Evolutionary conservation across 768 basidiomycete species (phyloP).

Genomic region (Cytidiella melzeri): DNA sequence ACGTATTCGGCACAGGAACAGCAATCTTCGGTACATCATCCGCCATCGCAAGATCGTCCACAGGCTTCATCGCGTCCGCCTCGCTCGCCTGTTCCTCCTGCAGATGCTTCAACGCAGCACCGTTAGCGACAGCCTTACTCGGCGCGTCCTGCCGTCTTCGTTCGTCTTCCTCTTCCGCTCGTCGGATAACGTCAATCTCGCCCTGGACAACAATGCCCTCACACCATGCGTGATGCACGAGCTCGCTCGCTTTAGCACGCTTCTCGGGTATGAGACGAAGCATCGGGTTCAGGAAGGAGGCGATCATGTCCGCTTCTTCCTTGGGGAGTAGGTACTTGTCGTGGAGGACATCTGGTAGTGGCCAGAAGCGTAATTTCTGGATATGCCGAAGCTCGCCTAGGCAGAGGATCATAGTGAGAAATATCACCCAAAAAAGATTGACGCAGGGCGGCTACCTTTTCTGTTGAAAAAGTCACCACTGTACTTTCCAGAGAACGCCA

Average conservation of each 20-base stretch:
- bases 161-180: slow-evolving; percentile 52
- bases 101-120: slow-evolving; percentile 1
- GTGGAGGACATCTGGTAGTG: slow-evolving; percentile 70
- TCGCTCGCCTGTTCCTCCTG: slow-evolving; percentile 41
- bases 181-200: slow-evolving; percentile 75
- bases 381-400: slow-evolving; percentile 87
- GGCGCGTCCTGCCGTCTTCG: slow-evolving; percentile 28
- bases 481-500: slow-evolving; percentile 91
- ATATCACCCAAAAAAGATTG: not conserved
- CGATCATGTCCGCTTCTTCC: slow-evolving; percentile 73
- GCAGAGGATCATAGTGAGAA: not conserved
- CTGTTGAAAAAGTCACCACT: slow-evolving; percentile 92
- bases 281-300: slow-evolving; percentile 85
- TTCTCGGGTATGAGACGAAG: slow-evolving; percentile 83
- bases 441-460: slow-evolving; percentile 53
- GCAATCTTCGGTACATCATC: slow-evolving; percentile 19
- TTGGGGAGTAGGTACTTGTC: slow-evolving; percentile 95
- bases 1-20: slow-evolving; percentile 14
- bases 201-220: slow-evolving; percentile 83
- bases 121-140: slow-evolving; percentile 30
- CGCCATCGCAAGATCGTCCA: slow-evolving; percentile 39
- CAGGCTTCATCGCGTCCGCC: slow-evolving; percentile 68
- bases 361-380: slow-evolving; percentile 90
- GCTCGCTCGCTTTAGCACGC: slow-evolving; percentile 81
- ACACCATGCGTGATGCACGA: slow-evolving; percentile 84